phyloP scores from a whole-genome alignment of 2,329 filamentous ascomycete species.

The Mollisia scopiformis region DNA sequence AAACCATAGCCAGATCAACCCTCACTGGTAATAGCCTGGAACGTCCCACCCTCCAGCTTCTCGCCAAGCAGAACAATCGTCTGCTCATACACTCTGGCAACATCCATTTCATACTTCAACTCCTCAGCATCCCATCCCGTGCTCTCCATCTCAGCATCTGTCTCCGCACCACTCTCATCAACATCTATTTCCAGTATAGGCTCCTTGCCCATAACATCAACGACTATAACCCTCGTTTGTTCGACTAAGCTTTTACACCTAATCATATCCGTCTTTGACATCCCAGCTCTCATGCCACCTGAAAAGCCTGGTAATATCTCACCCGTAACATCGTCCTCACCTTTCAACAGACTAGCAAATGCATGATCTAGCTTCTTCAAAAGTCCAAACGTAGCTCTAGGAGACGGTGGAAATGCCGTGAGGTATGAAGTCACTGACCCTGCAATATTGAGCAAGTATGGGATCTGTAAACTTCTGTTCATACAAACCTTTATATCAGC shows the following conservation, averaged over 20 bases:
- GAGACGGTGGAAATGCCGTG: slow-evolving; percentile 69
- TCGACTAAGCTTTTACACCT: slow-evolving; percentile 82
- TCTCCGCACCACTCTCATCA: slow-evolving; percentile 39
- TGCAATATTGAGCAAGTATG: slow-evolving; percentile 80
- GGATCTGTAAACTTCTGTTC: slow-evolving; percentile 76
- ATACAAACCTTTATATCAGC: slow-evolving; percentile 1
- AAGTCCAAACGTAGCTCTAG: slow-evolving; percentile 69
- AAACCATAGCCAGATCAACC: neutral
- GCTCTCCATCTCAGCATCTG: slow-evolving; percentile 37
- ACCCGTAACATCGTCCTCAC: slow-evolving; percentile 66
- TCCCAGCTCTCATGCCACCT: slow-evolving; percentile 57
- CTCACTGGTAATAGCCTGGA: neutral
- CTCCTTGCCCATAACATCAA: slow-evolving; percentile 66
- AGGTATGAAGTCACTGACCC: slow-evolving; percentile 74
- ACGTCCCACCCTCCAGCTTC: slow-evolving; percentile 49
- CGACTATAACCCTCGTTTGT: slow-evolving; percentile 70
- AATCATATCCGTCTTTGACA: slow-evolving; percentile 84
- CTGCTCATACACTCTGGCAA: slow-evolving; percentile 77
- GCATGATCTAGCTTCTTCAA: slow-evolving; percentile 82
- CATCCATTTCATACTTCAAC: slow-evolving; percentile 67
- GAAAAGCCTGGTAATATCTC: slow-evolving; percentile 73
- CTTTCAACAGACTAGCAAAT: slow-evolving; percentile 75
- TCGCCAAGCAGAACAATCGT: slow-evolving; percentile 77
- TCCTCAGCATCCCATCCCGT: slow-evolving; percentile 43
- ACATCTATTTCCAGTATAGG: slow-evolving; percentile 47